These are phyloP conservation scores for Dryas drummondii DNA, from an alignment of 306 rosid species.

Conservation along the genomic window DNA sequence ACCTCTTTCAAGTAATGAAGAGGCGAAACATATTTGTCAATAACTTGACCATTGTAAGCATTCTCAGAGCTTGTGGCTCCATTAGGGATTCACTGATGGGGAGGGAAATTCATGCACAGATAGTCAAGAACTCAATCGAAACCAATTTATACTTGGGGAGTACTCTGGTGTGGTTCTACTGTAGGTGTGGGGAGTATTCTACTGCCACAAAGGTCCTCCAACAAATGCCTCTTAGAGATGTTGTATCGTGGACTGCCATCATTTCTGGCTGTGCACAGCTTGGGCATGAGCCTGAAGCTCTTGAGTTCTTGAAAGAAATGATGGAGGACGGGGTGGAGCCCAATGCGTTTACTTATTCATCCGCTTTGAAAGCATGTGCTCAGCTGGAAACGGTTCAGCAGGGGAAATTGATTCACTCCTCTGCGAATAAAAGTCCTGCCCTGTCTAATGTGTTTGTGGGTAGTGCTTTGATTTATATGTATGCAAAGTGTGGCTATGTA, in stretches of 20 bases:
- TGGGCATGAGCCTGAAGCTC: constrained; percentile 73
- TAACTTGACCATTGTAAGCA: constrained; percentile 64
- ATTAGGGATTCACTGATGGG: constrained; percentile 52
- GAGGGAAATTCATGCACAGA: constrained; percentile 82
- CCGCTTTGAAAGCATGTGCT: constrained; percentile 87
- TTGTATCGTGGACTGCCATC: constrained; percentile 91
- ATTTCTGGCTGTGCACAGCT: constrained; percentile 74
- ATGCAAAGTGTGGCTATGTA: constrained; percentile 75
- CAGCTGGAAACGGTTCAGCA: constrained; percentile 50
- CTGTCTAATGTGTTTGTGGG: constrained; percentile 75
- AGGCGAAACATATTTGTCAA: constrained; percentile 50
- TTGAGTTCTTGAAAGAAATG: constrained; percentile 68
- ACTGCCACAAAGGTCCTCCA: constrained; percentile 66
- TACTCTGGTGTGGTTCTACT: constrained; percentile 91
- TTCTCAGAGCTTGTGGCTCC: constrained; percentile 78
- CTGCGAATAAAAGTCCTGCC: constrained; percentile 71
- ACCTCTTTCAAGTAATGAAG: constrained; percentile 65
- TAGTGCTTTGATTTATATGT: constrained; percentile 79
- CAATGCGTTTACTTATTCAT: constrained; percentile 74
- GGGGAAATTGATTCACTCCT: constrained; percentile 72
- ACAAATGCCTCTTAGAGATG: constrained; percentile 75
- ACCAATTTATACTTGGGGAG: constrained; percentile 56
- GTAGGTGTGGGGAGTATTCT: constrained; percentile 64
- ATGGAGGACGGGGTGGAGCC: constrained; percentile 78
- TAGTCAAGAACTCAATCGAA: constrained; percentile 43